Conservation (phyloP, 345 rosid genomes). For the Erysimum cheiranthoides region DNA sequence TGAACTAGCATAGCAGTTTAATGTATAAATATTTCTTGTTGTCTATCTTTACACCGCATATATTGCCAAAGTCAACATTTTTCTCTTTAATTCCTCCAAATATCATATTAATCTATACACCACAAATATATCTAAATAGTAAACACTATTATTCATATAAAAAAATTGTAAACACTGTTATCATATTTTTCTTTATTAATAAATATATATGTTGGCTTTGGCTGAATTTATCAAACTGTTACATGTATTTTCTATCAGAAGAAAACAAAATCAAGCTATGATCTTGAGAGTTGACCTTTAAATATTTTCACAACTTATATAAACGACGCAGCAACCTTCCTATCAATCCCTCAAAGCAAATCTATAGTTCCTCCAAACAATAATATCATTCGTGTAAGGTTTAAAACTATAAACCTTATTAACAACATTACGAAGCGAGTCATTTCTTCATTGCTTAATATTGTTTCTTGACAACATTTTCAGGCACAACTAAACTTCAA, state of each 20-base stretch:
- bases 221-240: constrained; percentile 35
- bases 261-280: constrained; percentile 7
- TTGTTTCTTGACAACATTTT: constrained; percentile 2
- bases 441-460: constrained; percentile 17
- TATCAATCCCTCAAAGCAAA: constrained; percentile 17
- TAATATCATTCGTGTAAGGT: constrained; percentile 18
- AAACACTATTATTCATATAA: not conserved
- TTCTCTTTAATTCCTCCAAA: not conserved
- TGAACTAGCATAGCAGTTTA: not conserved
- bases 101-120: constrained; percentile 17
- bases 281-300: constrained; percentile 39
- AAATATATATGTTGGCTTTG: not conserved
- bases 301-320: constrained; percentile 33
- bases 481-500: constrained; percentile 16
- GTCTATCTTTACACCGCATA: constrained; percentile 20
- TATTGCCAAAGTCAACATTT: constrained; percentile 31
- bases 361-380: not conserved
- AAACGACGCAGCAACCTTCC: constrained; percentile 7
- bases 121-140: not conserved
- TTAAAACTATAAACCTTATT: not conserved
- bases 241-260: not conserved
- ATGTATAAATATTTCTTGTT: not conserved
- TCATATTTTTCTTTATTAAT: constrained; percentile 1
- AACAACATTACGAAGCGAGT: not conserved
- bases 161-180: not conserved